phyloP scores from a whole-genome alignment of 2,329 filamentous ascomycete genomes.

The Arthroderma sp. region DNA sequence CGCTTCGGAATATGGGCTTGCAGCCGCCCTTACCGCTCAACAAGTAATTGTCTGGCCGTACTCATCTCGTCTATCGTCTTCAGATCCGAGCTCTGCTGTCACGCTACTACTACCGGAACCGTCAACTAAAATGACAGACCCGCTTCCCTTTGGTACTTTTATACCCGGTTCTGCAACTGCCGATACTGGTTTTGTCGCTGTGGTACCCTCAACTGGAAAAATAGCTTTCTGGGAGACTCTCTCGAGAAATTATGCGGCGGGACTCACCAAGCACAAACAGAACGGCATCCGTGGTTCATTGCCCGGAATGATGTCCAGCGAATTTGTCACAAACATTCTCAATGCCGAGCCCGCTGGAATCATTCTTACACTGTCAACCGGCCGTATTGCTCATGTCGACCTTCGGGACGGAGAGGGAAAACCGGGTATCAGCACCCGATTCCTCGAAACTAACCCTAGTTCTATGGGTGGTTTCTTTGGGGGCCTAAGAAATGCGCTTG shows the following conservation, averaged over 20 bases:
- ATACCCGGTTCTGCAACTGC: conserved; percentile 66
- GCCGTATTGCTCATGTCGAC: conserved; percentile 73
- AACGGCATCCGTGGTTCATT: conserved; percentile 66
- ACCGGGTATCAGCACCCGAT: conserved; percentile 64
- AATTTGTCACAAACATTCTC: conserved; percentile 62
- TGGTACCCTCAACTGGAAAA: conserved; percentile 72
- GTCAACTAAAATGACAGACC: conserved; percentile 47
- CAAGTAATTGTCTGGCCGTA: conserved; percentile 90
- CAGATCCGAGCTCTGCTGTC: conserved; percentile 37
- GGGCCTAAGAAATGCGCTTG: conserved; percentile 64
- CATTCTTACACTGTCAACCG: conserved; percentile 70
- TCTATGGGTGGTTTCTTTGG: conserved; percentile 60
- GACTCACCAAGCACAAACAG: conserved; percentile 68
- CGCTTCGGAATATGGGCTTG: conserved; percentile 54
- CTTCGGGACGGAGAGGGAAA: conserved; percentile 78
- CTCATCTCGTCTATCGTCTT: conserved; percentile 30
- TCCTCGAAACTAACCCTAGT: conserved; percentile 46
- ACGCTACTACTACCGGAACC: conserved; percentile 66
- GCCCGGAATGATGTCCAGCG: conserved; percentile 61
- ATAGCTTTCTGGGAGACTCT: conserved; percentile 94
- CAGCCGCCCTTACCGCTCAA: conserved; percentile 64
- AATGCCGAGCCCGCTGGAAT: conserved; percentile 82
- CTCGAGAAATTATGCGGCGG: conserved; percentile 71
- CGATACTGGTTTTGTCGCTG: conserved; percentile 73
- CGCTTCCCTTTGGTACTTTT: conserved; percentile 69